Base-by-base conservation (phyloP, 2,329 filamentous ascomycete species). In the Lasiodiplodia gonubiensis region DNA sequence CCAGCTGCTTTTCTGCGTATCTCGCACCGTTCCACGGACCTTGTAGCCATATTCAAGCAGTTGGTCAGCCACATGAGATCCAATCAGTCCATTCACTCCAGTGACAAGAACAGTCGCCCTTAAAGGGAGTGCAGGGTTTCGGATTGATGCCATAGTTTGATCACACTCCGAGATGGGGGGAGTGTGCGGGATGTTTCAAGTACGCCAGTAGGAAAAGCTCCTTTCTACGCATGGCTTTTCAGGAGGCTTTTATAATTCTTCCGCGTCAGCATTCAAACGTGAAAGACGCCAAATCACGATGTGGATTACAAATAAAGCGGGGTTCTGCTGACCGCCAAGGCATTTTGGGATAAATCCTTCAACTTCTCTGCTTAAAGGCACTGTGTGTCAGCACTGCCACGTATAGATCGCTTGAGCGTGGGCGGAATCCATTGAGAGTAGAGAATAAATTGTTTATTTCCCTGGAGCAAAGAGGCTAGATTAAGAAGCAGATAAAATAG, bases 41-140 rank as follows among this genome's bases (percentile, higher is more conserved):
- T 72, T 70, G 67, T 78, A 79, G 2, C 74, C 77, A 39, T 59
- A 64, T 21, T 66, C 51, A 4, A 79, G 70, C 0, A 78, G 66
- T 51, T 77, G 73, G 35, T 79, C 74, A 2, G 68, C 73, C 2
- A 78, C 53, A 59, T 78, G 73, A 18, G 72, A 74, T 12, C 74
- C 78, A 18, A 79, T 74, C 16, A 78, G 69, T 12, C 78, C 77
- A 68, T 76, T 79, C 7, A 71, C 74, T 6, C 77, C 78, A 0
- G 77, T 79, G 5, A 79, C 74, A 8, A 80, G 72, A 23, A 79
- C 68, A n/a, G 67, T 55, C 16, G 72, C 70, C 25, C 73, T 74
- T 21, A 21, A 16, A 16, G 46, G 46, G 35, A 64, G 25, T 21
- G 60, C 48, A 16, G 60, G 30, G 1, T 30, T 18, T 2, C 39